Conservation (phyloP, 108 stramenopile genomes). For the Nitzschia palea region DNA sequence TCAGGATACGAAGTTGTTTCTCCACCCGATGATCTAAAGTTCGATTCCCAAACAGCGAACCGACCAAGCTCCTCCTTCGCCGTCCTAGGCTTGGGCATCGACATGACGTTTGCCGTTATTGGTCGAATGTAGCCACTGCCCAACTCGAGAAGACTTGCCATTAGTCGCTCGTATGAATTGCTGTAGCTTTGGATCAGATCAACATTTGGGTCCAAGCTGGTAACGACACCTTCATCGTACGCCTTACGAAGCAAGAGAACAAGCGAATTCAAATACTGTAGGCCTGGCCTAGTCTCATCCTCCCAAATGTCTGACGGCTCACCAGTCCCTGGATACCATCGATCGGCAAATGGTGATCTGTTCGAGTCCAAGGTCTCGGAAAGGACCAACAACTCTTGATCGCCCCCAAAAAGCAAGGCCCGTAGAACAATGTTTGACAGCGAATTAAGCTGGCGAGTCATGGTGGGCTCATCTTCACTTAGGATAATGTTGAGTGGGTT, state of each 20-base stretch:
- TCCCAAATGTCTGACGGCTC: constrained; percentile 11
- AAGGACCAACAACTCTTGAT: constrained; percentile 76
- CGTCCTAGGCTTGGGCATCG: constrained; percentile 68
- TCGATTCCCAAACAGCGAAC: constrained; percentile 82
- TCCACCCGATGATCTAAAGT: constrained; percentile 55
- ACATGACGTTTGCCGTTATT: constrained; percentile 25
- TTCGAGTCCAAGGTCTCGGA: constrained; percentile 81
- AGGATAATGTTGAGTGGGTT: constrained; percentile 33
- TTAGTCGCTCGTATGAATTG: constrained; percentile 78
- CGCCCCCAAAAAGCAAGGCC: constrained; percentile 80
- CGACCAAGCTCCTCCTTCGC: constrained; percentile 75
- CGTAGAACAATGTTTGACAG: constrained; percentile 78
- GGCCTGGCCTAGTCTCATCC: constrained; percentile 69
- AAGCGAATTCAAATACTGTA: constrained; percentile 76
- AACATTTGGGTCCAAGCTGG: constrained; percentile 55
- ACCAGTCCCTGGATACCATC: constrained; percentile 72
- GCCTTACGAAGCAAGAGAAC: constrained; percentile 65
- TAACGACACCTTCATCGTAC: constrained; percentile 66
- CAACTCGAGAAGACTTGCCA: constrained; percentile 64
- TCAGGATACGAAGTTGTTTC: constrained; percentile 62
- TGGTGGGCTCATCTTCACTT: constrained; percentile 74
- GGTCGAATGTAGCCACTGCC: constrained; percentile 85
- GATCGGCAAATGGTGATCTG: constrained; percentile 66
- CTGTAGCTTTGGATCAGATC: constrained; percentile 60
- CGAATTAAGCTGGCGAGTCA: constrained; percentile 86